These are phyloP conservation scores for Sporisorium scitamineum DNA, from an alignment of 1,284 basidiomycete species.

Conservation along the genomic window DNA sequence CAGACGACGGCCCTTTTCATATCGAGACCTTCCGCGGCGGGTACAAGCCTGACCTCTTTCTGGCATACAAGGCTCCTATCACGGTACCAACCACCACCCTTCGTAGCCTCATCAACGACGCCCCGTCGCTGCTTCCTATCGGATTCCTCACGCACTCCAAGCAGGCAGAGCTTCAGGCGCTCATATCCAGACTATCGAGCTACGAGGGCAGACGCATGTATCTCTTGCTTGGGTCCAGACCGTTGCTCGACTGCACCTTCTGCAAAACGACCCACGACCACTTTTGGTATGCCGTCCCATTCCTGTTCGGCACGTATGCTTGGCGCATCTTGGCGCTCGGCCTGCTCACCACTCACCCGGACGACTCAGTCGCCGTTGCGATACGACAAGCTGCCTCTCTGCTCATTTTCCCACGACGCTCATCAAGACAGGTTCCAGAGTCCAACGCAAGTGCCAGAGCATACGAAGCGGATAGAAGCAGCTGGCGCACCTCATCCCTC, in stretches of 20 bases:
- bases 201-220: conserved; percentile 45
- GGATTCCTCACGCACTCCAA: conserved; percentile 13
- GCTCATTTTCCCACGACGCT: conserved; percentile 2
- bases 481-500: conserved; percentile 27
- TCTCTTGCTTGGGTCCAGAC: conserved; percentile 34
- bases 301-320: conserved; percentile 29
- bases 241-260: conserved; percentile 43
- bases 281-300: conserved; percentile 40
- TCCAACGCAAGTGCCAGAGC: background rate
- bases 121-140: conserved; percentile 27
- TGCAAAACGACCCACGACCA: conserved; percentile 36
- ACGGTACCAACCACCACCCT: conserved; percentile 43
- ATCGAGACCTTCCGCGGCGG: conserved; percentile 34
- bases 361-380: conserved; percentile 43
- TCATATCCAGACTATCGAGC: conserved; percentile 45
- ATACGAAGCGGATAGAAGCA: conserved; percentile 35
- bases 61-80: conserved; percentile 35
- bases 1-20: conserved; percentile 16
- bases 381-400: conserved; percentile 27
- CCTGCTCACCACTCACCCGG: conserved; percentile 34
- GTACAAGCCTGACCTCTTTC: conserved; percentile 43
- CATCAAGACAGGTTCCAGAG: background rate
- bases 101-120: conserved; percentile 26
- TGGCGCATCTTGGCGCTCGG: conserved; percentile 48
- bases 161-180: conserved; percentile 37